phyloP scores from a whole-genome alignment of 2,329 filamentous ascomycete species.

The Chrysosporium keratinophilum region DNA sequence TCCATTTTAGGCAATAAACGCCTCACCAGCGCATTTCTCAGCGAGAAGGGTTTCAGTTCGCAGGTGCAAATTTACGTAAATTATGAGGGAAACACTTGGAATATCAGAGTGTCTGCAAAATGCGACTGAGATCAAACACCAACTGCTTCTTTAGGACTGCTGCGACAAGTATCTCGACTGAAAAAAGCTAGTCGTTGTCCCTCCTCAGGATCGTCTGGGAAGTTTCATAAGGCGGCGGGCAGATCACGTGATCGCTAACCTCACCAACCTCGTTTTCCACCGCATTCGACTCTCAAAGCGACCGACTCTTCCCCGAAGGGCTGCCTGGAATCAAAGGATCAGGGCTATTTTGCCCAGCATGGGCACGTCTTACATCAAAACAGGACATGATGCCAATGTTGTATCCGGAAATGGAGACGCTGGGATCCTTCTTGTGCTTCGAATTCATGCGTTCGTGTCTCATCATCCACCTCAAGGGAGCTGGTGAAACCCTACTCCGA shows the following conservation, averaged over 20 bases:
- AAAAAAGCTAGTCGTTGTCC: background rate
- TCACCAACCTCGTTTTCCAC: background rate
- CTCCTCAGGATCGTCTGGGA: conserved; percentile 5
- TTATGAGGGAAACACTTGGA: background rate
- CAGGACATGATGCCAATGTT: background rate
- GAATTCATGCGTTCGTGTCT: conserved; percentile 9
- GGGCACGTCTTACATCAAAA: background rate
- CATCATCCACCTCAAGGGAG: background rate
- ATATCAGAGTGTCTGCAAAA: background rate
- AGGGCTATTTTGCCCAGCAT: background rate
- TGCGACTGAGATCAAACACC: background rate
- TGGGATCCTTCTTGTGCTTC: background rate
- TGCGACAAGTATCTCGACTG: background rate
- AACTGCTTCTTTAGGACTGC: background rate
- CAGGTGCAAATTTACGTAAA: background rate
- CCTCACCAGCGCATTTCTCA: background rate
- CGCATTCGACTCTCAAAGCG: background rate
- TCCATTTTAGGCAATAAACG: conserved; percentile 8
- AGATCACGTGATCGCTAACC: background rate
- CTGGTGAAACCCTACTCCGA: conserved; percentile 11
- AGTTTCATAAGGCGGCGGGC: background rate
- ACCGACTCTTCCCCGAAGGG: background rate
- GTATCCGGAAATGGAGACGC: background rate
- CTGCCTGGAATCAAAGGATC: no score
- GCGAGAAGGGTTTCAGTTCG: conserved; percentile 4